Evolutionary conservation across 2,329 filamentous ascomycete species (phyloP), one percentile per base, ranked within the genome.

Genomic region (Microcyclosporella mali): DNA sequence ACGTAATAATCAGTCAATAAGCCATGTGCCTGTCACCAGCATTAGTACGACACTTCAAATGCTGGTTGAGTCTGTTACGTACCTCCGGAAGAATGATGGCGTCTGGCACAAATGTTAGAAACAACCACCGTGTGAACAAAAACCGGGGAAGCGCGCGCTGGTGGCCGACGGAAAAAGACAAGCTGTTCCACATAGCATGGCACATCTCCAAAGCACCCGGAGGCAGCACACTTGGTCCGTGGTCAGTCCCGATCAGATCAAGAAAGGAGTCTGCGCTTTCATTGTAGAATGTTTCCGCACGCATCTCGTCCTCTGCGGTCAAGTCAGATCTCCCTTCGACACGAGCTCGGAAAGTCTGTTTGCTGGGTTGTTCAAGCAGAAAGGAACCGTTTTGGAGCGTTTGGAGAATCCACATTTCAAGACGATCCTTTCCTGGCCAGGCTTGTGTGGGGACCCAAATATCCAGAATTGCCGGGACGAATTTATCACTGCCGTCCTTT

Each of bases 351-450:
- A 84, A 59, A 6, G 65, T 76, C 56, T 87, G 84, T 59, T 88
- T 84, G 64, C 89, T 85, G 57, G 86, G 82, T 59, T 85, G 82
- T 59, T 95, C 88, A 55, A 95, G 73, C 44, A 97, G 73, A 61
- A 95, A 95, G 30, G 88, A 84, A 53, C 92, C 92, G 56, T 94
- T 85, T 66, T 95, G 87, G 25, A 98, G 77, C 47, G 94, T 87
- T 62, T 92, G 86, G 85, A 95, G 92, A 10, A 98, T 77, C 64
- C 90, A 97, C 67, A 88, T 85, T 67, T 95, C 89, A 73, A 98
- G 81, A 51, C 88, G 92, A 53, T 83, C 79, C 57, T 84, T 88
- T 44, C 88, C 88, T 31, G 87, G 85, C 89, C 90, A 97, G 64
- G 89, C 83, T 49, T 86, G 81, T 75, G 89, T 85, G 43, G 81